Evolutionary conservation across 1,284 basidiomycete species (phyloP).

Genomic region (Chondrostereum purpureum): DNA sequence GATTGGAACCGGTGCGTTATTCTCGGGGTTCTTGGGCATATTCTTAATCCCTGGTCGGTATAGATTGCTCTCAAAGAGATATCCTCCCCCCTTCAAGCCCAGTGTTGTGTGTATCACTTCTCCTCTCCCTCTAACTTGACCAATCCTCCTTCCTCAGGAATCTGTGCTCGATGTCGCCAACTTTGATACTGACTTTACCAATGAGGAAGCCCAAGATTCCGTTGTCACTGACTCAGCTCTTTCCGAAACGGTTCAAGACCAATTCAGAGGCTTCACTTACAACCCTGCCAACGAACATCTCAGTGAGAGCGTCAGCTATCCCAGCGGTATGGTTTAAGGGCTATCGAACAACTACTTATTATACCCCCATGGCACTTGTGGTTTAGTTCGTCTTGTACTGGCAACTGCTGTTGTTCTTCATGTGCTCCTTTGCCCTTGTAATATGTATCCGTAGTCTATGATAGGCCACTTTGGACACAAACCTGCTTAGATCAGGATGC

Average conservation of each 20-base stretch:
- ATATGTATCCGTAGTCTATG: not conserved
- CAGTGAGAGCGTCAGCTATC: constrained; percentile 69
- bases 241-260: constrained; percentile 91
- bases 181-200: constrained; percentile 94
- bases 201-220: constrained; percentile 87
- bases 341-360: not conserved
- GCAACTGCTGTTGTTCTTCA: not conserved
- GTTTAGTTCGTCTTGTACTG: not conserved
- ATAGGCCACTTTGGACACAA: not conserved
- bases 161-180: constrained; percentile 81
- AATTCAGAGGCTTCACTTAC: constrained; percentile 86
- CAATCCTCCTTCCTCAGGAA: constrained; percentile 39
- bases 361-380: too few relatives aligned
- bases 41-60: constrained; percentile 4
- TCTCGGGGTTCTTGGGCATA: not conserved
- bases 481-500: not conserved
- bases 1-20: constrained; percentile 72
- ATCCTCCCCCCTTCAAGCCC: constrained; percentile 97
- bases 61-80: constrained; percentile 88
- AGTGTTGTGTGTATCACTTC: constrained; percentile 69
- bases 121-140: not conserved
- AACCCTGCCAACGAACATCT: constrained; percentile 77
- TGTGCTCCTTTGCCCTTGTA: not conserved
- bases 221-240: constrained; percentile 90
- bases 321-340: constrained; percentile 25